phyloP scores from a whole-genome alignment of 352 stramenopile species.

The Aphanomyces astaci region DNA sequence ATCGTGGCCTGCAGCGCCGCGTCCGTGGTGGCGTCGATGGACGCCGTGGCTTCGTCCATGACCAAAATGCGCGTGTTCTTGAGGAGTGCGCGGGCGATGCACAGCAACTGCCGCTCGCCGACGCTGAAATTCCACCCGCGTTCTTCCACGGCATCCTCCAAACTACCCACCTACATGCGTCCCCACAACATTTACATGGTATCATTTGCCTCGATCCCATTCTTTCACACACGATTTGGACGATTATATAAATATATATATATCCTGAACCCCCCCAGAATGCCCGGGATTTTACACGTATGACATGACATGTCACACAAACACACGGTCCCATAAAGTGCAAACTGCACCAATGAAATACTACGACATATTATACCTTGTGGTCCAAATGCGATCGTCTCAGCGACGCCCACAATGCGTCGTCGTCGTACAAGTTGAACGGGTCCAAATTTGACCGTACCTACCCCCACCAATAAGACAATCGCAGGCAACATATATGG shows the following conservation, averaged over 20 bases:
- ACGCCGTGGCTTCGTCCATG: conserved; percentile 97
- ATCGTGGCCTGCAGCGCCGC: conserved; percentile 35
- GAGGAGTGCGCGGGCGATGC: conserved; percentile 77
- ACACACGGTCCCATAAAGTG: too few relatives aligned
- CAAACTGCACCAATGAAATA: too few relatives aligned
- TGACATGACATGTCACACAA: conserved; percentile 46
- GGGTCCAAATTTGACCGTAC: conserved; percentile 77
- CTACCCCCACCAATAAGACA: conserved; percentile 14
- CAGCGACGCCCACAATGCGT: conserved; percentile 84
- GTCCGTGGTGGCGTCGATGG: conserved; percentile 74
- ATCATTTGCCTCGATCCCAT: too few relatives aligned
- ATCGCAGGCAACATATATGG: background rate
- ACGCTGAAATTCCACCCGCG: conserved; percentile 74
- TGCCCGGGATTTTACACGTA: too few relatives aligned
- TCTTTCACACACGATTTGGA: too few relatives aligned
- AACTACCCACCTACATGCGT: conserved; percentile 35
- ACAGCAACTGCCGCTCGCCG: conserved; percentile 76
- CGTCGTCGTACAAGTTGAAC: conserved; percentile 56
- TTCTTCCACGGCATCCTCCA: conserved; percentile 52
- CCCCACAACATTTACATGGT: too few relatives aligned
- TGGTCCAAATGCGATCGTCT: conserved; percentile 82
- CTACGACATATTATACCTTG: conserved; percentile 43
- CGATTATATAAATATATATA: too few relatives aligned
- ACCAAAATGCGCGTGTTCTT: conserved; percentile 89
- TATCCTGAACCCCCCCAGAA: too few relatives aligned